These are phyloP conservation scores for Salvia miltiorrhiza DNA, from an alignment of 257 asterid species.

Conservation along the genomic window DNA sequence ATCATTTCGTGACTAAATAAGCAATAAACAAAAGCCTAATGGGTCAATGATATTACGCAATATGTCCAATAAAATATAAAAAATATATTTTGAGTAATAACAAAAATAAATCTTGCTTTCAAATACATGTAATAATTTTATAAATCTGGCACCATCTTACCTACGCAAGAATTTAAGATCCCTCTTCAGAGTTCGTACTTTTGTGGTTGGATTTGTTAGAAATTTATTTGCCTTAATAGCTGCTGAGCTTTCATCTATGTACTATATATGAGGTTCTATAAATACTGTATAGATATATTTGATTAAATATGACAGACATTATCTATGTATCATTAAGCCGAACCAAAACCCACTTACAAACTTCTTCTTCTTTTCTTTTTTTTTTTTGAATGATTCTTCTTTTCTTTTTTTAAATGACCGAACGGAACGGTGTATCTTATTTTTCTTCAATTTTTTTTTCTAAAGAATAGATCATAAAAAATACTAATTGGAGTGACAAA, in stretches of 20 bases:
- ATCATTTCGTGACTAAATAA: not conserved
- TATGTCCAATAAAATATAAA: not conserved
- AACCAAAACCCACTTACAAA: no score
- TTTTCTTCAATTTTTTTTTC: no score
- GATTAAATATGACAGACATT: not conserved
- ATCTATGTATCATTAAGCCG: not conserved
- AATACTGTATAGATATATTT: not conserved
- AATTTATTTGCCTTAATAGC: constrained; percentile 53
- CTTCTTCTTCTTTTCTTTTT: no score
- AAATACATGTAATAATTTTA: not conserved
- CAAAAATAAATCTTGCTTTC: no score
- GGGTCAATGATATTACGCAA: constrained; percentile 30
- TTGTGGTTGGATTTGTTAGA: constrained; percentile 61
- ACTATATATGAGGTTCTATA: not conserved
- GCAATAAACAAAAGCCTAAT: not conserved
- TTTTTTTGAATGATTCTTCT: no score
- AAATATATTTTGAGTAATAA: not conserved
- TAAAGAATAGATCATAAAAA: no score
- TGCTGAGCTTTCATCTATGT: constrained; percentile 28
- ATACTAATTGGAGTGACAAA: no score
- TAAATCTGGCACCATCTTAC: constrained; percentile 21
- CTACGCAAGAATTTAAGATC: constrained; percentile 31
- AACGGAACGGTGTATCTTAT: no score
- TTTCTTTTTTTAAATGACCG: no score
- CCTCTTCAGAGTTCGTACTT: constrained; percentile 30